phyloP scores from a whole-genome alignment of 257 asterid genomes.

The Henckelia pumila region DNA sequence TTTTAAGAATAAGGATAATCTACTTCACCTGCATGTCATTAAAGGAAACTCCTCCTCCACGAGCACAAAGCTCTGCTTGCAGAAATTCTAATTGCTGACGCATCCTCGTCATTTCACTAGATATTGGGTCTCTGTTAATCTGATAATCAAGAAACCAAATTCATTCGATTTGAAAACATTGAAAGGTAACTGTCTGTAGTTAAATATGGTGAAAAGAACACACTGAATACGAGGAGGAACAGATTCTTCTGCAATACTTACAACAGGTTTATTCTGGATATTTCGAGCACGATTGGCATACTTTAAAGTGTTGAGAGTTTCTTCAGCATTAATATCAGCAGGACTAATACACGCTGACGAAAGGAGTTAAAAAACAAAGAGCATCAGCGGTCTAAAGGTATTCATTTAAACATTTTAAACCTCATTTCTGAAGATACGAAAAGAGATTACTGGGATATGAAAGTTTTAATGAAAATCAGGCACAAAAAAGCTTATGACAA shows the following conservation, averaged over 20 bases:
- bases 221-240: conserved; percentile 12
- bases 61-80: conserved; percentile 98
- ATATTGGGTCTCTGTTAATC: conserved; percentile 92
- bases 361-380: conserved; percentile 19
- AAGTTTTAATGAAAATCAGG: no score
- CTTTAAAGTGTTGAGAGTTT: conserved; percentile 94
- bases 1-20: neutral
- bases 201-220: conserved; percentile 9
- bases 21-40: conserved; percentile 75
- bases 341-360: conserved; percentile 96
- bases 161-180: conserved; percentile 14
- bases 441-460: neutral
- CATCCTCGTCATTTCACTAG: conserved; percentile 96
- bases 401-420: conserved; percentile 16
- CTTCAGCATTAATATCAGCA: conserved; percentile 99
- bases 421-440: neutral
- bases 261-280: conserved; percentile 97
- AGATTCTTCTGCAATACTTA: conserved; percentile 36
- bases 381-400: conserved; percentile 11
- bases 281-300: conserved; percentile 99
- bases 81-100: conserved; percentile 89
- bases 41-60: conserved; percentile 85
- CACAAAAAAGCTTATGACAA: neutral
- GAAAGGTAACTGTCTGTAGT: conserved; percentile 9
- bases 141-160: conserved; percentile 35